These are phyloP conservation scores for Hypomyces perniciosus DNA, from an alignment of 2,329 filamentous ascomycete genomes.

Conservation along the genomic window DNA sequence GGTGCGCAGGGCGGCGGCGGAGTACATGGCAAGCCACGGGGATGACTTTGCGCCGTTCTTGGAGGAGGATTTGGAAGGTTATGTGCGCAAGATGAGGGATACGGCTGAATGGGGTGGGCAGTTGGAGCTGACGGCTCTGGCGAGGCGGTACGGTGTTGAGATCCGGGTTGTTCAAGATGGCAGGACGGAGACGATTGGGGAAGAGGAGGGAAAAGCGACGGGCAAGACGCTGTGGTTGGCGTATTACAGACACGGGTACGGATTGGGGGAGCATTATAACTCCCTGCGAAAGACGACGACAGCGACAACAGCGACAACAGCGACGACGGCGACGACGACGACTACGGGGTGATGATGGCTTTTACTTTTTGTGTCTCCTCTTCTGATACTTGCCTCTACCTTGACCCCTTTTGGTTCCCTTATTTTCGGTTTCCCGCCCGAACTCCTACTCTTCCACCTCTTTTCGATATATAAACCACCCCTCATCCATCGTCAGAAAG, in stretches of 20 bases:
- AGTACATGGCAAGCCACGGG: conserved; percentile 66
- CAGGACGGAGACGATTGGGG: conserved; percentile 65
- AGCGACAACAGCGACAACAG: conserved; percentile 11
- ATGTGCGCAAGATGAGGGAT: conserved; percentile 70
- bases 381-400: neutral
- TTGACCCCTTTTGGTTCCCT: neutral
- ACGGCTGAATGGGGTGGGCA: conserved; percentile 97
- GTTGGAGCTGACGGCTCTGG: conserved; percentile 79
- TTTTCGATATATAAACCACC: neutral
- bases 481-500: neutral
- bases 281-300: conserved; percentile 54
- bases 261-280: conserved; percentile 96
- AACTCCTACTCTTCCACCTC: neutral
- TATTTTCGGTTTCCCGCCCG: neutral
- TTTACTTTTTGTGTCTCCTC: neutral
- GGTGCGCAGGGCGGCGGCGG: conserved; percentile 66
- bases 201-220: conserved; percentile 41
- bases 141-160: conserved; percentile 69
- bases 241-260: conserved; percentile 92
- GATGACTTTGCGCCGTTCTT: conserved; percentile 85
- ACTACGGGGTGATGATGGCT: conserved; percentile 3
- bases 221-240: conserved; percentile 71
- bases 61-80: conserved; percentile 69
- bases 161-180: conserved; percentile 86
- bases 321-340: conserved; percentile 15